Evolutionary conservation across 257 asterid species (phyloP).

Genomic region (Solanum clarkiae): DNA sequence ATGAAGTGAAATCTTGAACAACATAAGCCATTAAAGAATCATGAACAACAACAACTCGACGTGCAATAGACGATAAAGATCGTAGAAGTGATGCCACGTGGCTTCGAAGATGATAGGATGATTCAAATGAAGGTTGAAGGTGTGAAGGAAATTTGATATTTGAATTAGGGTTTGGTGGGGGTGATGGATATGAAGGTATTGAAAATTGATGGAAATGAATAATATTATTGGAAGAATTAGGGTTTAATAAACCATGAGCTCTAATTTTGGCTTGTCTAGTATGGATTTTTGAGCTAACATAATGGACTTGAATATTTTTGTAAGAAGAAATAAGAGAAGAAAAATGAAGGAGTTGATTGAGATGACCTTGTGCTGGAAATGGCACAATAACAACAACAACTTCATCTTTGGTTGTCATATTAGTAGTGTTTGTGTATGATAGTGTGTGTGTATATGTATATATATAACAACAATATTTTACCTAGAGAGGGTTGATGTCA

Average conservation of each 20-base stretch:
- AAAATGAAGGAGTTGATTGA: conserved; percentile 72
- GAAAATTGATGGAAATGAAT: conserved; percentile 33
- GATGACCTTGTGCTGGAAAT: conserved; percentile 69
- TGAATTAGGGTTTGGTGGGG: conserved; percentile 20
- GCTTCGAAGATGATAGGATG: conserved; percentile 23
- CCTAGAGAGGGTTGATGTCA: background rate
- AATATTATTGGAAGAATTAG: conserved; percentile 7
- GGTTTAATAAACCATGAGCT: conserved; percentile 42
- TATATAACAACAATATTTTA: background rate
- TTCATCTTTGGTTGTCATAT: background rate
- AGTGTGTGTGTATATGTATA: background rate
- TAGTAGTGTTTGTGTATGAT: background rate
- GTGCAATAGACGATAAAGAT: background rate
- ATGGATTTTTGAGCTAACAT: conserved; percentile 31
- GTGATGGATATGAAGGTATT: conserved; percentile 5
- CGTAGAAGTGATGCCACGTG: conserved; percentile 22
- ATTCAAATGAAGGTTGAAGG: conserved; percentile 28
- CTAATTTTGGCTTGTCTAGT: conserved; percentile 45
- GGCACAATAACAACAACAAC: conserved; percentile 52
- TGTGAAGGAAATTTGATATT: conserved; percentile 24
- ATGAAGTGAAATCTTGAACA: conserved; percentile 25
- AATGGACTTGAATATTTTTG: conserved; percentile 29
- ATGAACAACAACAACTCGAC: conserved; percentile 28
- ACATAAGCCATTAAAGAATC: conserved; percentile 57
- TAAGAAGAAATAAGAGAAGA: conserved; percentile 45